A percentile compares a stretch with the other conserved stretches of the same genome.
Conservation (phyloP, 148 eudicot species). For the Camellia japonica region DNA sequence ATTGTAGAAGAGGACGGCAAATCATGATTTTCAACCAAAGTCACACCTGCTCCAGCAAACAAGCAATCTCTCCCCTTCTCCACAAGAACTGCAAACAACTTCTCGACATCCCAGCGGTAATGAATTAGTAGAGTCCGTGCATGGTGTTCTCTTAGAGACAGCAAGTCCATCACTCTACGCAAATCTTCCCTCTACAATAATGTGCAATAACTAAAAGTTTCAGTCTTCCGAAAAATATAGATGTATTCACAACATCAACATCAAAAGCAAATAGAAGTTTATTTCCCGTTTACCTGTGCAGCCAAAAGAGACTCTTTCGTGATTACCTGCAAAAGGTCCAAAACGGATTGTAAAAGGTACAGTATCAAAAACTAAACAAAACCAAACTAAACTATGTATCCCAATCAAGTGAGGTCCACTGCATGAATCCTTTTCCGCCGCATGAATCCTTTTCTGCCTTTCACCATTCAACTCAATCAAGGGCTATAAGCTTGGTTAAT, state of each 20-base stretch:
- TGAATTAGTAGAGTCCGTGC: conserved; percentile 74
- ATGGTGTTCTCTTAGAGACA: conserved; percentile 58
- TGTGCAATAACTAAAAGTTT: not conserved
- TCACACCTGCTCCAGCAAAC: conserved; percentile 65
- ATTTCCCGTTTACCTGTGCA: conserved; percentile 47
- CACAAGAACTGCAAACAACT: conserved; percentile 47
- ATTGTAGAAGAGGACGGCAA: conserved; percentile 25
- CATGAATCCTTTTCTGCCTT: too few species aligned
- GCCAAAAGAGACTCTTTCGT: conserved; percentile 60
- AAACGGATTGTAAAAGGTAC: not conserved
- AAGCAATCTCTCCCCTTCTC: conserved; percentile 52
- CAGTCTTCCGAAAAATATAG: not conserved
- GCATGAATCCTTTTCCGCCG: too few species aligned
- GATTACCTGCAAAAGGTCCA: conserved; percentile 47
- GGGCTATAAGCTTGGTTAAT: too few species aligned
- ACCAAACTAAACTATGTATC: too few species aligned
- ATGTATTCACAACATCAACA: not conserved
- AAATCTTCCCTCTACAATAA: conserved; percentile 58
- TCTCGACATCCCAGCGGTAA: conserved; percentile 70
- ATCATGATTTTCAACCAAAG: conserved; percentile 25
- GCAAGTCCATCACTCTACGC: conserved; percentile 63
- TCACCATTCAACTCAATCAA: too few species aligned
- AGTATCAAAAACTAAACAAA: too few species aligned
- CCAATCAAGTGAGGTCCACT: too few species aligned
- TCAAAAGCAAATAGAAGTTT: not conserved